phyloP scores from a whole-genome alignment of 306 rosid species.

The Fragaria nilgerrensis region DNA sequence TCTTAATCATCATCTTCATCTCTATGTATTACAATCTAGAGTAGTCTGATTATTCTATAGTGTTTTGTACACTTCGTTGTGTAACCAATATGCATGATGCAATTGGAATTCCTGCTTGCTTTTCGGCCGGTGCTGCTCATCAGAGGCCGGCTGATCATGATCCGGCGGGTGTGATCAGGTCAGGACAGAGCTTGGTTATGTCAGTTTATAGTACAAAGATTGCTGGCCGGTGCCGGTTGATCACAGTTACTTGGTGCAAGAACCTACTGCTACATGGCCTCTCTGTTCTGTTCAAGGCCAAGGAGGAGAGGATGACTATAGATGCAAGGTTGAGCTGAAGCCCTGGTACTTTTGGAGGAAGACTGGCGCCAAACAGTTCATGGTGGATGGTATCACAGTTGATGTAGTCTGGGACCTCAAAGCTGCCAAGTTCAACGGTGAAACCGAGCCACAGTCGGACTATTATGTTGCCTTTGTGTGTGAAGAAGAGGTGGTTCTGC shows the following conservation, averaged over 20 bases:
- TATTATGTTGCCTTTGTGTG: constrained; percentile 75
- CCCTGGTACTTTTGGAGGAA: constrained; percentile 97
- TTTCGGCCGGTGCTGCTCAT: constrained; percentile 38
- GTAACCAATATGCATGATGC: constrained; percentile 67
- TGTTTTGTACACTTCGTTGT: neutral
- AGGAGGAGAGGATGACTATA: constrained; percentile 42
- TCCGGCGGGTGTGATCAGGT: constrained; percentile 46
- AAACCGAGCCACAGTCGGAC: constrained; percentile 69
- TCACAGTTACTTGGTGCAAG: constrained; percentile 91
- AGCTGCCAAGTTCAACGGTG: constrained; percentile 70
- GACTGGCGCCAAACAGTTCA: constrained; percentile 74
- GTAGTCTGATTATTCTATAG: neutral
- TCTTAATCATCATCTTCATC: neutral
- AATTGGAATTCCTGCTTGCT: constrained; percentile 71
- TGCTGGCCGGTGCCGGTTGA: constrained; percentile 66
- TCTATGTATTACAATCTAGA: neutral
- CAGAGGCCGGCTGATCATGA: constrained; percentile 41
- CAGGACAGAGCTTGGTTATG: constrained; percentile 65
- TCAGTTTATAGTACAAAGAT: constrained; percentile 69
- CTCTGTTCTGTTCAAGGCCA: constrained; percentile 66
- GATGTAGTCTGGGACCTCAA: constrained; percentile 82
- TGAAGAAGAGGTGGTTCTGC: constrained; percentile 63
- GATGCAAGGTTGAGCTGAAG: constrained; percentile 82
- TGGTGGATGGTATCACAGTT: constrained; percentile 54
- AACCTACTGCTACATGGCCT: constrained; percentile 73